phyloP scores from a whole-genome alignment of 78 protist genomes.

The Dictyostelium firmibasis region DNA sequence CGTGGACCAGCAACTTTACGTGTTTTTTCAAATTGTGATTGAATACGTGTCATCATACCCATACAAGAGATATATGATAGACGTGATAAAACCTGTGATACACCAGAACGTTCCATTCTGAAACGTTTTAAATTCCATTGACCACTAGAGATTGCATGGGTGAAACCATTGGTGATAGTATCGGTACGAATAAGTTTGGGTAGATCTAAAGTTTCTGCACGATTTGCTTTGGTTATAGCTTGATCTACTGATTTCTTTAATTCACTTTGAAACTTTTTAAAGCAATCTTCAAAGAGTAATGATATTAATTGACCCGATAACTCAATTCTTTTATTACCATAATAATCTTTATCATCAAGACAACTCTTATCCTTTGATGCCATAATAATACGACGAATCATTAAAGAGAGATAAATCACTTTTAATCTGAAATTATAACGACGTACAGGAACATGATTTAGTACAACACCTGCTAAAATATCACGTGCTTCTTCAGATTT shows the following conservation, averaged over 20 bases:
- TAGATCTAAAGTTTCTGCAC: conserved; percentile 65
- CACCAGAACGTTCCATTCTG: conserved; percentile 76
- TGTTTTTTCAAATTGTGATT: conserved; percentile 97
- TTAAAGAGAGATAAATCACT: conserved; percentile 98
- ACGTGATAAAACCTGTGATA: conserved; percentile 97
- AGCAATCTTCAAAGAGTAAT: conserved; percentile 90
- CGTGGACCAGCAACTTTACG: conserved; percentile 97
- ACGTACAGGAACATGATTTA: conserved; percentile 97
- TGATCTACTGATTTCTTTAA: conserved; percentile 42
- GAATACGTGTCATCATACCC: conserved; percentile 97
- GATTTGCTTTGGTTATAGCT: conserved; percentile 59
- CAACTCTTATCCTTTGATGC: conserved; percentile 90
- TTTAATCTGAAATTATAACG: conserved; percentile 93
- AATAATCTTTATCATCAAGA: conserved; percentile 99
- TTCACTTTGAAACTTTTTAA: conserved; percentile 84
- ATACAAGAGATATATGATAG: conserved; percentile 97
- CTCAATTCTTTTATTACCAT: conserved; percentile 99
- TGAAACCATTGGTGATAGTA: conserved; percentile 93
- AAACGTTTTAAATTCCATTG: conserved; percentile 92
- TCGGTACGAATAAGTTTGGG: conserved; percentile 36
- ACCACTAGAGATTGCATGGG: conserved; percentile 98
- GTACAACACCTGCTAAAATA: conserved; percentile 90
- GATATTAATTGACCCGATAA: conserved; percentile 97
- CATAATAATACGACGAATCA: conserved; percentile 93
- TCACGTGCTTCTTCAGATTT: conserved; percentile 85